Base-by-base conservation (phyloP, 2,329 filamentous ascomycete genomes). In the Neonectria magnoliae region DNA sequence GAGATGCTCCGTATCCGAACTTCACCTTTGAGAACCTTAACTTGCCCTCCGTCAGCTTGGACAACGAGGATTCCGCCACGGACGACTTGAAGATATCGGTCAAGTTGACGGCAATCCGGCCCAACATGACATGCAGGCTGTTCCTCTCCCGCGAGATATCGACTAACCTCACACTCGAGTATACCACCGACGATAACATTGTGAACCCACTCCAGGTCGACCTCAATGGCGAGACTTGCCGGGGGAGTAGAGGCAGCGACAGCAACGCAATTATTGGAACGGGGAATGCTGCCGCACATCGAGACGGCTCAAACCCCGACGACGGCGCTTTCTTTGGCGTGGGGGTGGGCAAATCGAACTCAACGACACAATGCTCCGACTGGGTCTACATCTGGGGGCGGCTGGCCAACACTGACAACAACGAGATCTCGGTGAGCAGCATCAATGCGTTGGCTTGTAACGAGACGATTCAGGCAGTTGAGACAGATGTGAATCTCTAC, bases 361-460 rank as follows among this genome's bases (percentile, higher is more conserved):
- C 64, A 5, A 63, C 71, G 7, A 27, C 69, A 7, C 76, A 78
- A 51, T 78, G 71, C 54, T 76, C 68, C 6, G 74, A 77, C 57
- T 77, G 76, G 72, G 31, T 79, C 22, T 81, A 77, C 53, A 70
- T 77, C 44, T 81, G 79, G 78, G 78, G 78, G 33, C 70, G 72
- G 41, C 64, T 80, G 1, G 44, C 52, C 4, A 57, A 72, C 33
- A 56, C 74, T 20, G 67, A 71, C 45, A 70, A 65, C 20, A 67
- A 69, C 20, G 65, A 71, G 25, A 66, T 73, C 48, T 67, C 72
- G 1, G 75, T 81, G 11, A 70, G 67, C 38, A 71, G 69, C 41
- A 71, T 79, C 16, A 75, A 73, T 5, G 77, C 76, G 5, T 60
- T 81, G 58, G 75, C 75, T 20, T 82, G 80, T 67, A 82, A 82